Conservation (phyloP, 1,284 basidiomycete genomes). For the Phenoliferia sp. region DNA sequence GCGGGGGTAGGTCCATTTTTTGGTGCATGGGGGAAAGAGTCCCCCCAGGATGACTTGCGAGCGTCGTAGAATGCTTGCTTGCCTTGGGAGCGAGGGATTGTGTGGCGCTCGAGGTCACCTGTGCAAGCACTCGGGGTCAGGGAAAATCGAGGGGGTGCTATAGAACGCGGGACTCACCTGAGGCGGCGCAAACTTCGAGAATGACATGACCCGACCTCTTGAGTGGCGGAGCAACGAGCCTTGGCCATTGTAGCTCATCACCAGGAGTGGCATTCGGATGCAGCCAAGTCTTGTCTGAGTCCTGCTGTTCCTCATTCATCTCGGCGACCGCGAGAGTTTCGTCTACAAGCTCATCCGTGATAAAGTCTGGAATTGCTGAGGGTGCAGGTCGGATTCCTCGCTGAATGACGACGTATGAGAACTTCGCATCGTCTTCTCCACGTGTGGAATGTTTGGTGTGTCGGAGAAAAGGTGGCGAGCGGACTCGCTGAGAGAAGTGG, state of each 20-base stretch:
- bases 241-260: constrained; percentile 60
- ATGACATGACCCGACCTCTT: constrained; percentile 91
- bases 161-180: constrained; percentile 54
- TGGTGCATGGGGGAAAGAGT: constrained; percentile 75
- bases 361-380: not conserved
- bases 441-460: constrained; percentile 76
- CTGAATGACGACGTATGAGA: constrained; percentile 85
- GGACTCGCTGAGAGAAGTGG: constrained; percentile 78
- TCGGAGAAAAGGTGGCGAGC: constrained; percentile 77
- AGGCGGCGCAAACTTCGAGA: constrained; percentile 77
- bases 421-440: constrained; percentile 79
- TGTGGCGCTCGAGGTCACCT: constrained; percentile 88
- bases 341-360: constrained; percentile 13
- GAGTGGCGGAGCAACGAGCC: constrained; percentile 81
- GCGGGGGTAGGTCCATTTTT: constrained; percentile 26
- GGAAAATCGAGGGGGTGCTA: constrained; percentile 7
- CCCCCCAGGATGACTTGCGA: constrained; percentile 87
- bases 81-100: constrained; percentile 84
- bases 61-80: constrained; percentile 94
- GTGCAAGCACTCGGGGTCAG: constrained; percentile 6
- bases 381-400: constrained; percentile 61
- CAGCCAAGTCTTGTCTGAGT: not conserved
- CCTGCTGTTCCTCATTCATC: not conserved
- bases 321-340: not conserved
- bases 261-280: not conserved